phyloP scores from a whole-genome alignment of 176 grass and related monocot species.

The Avena eriantha region DNA sequence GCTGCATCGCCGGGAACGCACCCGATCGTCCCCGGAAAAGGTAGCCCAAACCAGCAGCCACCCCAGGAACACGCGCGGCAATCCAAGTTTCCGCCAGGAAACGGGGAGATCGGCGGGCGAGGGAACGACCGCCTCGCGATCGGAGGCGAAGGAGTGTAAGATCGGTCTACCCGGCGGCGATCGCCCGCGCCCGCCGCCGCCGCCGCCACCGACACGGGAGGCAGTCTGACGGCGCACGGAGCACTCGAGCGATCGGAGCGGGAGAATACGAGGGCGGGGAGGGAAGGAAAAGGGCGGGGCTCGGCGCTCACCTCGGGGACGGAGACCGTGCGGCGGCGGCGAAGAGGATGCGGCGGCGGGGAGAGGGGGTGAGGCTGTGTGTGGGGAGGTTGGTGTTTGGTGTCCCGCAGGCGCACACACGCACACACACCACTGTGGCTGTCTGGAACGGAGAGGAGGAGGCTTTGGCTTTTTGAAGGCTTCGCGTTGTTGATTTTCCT shows the following conservation, averaged over 20 bases:
- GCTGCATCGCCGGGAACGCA: not conserved
- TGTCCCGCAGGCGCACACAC: constrained; percentile 32
- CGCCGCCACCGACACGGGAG: constrained; percentile 43
- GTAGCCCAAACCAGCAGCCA: constrained; percentile 1
- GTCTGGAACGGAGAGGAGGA: constrained; percentile 29
- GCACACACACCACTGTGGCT: constrained; percentile 55
- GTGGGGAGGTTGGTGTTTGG: constrained; percentile 60
- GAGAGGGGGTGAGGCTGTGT: not conserved
- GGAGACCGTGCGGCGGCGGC: constrained; percentile 39
- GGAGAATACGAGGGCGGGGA: not conserved
- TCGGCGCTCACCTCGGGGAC: constrained; percentile 42
- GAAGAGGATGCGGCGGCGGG: constrained; percentile 29
- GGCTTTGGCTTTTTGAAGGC: constrained; percentile 57
- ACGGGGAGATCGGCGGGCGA: constrained; percentile 55
- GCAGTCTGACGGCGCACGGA: constrained; percentile 8
- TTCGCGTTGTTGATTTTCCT: constrained; percentile 38
- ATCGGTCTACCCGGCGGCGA: constrained; percentile 47
- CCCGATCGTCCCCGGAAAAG: constrained; percentile 20
- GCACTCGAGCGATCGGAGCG: constrained; percentile 13
- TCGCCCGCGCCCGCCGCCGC: constrained; percentile 34
- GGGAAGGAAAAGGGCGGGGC: not conserved
- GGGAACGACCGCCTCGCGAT: constrained; percentile 44
- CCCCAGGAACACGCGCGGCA: constrained; percentile 8
- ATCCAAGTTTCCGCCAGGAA: constrained; percentile 21
- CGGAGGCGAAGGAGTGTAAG: constrained; percentile 33